Percentiles rank a stretch among this genome's conserved stretches.
Conservation (phyloP, 768 basidiomycete species). For the Pholiota microspora region DNA sequence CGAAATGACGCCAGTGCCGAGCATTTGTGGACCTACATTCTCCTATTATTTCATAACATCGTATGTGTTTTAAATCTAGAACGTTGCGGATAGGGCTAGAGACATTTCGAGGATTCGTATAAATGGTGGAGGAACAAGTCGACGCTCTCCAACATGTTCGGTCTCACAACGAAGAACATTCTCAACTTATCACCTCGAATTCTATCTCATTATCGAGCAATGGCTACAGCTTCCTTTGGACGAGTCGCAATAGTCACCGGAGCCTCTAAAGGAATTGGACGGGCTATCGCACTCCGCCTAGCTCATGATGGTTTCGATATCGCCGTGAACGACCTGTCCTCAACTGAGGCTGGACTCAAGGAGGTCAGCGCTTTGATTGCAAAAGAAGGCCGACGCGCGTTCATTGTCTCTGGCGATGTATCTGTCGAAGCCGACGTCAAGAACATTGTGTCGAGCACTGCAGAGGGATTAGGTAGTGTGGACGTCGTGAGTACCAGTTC, state of each 20-base stretch:
- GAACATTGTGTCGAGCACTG: slow-evolving; percentile 28
- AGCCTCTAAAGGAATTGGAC: slow-evolving; percentile 42
- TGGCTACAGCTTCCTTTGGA: not conserved
- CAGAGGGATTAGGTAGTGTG: slow-evolving; percentile 37
- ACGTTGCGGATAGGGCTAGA: too few relatives aligned
- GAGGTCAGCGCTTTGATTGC: slow-evolving; percentile 25
- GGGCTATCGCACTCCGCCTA: slow-evolving; percentile 43
- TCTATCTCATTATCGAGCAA: not conserved
- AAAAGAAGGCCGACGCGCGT: slow-evolving; percentile 22
- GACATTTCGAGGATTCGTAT: too few relatives aligned
- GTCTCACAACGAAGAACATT: not conserved
- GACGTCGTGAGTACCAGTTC: slow-evolving; percentile 37
- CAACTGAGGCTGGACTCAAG: slow-evolving; percentile 24
- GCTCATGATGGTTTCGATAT: slow-evolving; percentile 47
- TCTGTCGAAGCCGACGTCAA: slow-evolving; percentile 38
- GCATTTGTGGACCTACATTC: too few relatives aligned
- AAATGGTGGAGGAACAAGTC: too few relatives aligned
- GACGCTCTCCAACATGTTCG: not conserved
- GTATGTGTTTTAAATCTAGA: too few relatives aligned
- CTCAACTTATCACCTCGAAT: not conserved
- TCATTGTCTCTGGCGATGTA: slow-evolving; percentile 33
- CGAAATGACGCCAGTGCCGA: too few relatives aligned
- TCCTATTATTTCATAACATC: too few relatives aligned
- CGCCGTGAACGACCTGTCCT: slow-evolving; percentile 40
- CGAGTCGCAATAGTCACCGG: slow-evolving; percentile 31